Conservation (phyloP, 345 rosid species). For the Syzygium oleosum region DNA sequence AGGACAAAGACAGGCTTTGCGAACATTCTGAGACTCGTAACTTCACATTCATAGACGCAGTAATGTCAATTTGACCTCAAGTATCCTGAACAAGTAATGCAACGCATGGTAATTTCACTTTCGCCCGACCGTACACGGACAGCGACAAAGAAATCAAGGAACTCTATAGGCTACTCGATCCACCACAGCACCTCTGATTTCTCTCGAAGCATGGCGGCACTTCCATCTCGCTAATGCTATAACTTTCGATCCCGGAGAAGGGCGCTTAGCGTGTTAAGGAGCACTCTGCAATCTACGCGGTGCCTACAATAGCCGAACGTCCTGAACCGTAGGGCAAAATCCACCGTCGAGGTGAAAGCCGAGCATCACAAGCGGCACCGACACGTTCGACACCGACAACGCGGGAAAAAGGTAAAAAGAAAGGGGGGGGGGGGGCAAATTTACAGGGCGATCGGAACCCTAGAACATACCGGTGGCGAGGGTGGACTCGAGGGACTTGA, state of each 20-base stretch:
- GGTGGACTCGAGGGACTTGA: constrained; percentile 92
- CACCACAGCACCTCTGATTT: background rate
- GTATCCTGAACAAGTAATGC: background rate
- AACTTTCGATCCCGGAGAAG: background rate
- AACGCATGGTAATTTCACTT: background rate
- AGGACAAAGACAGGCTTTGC: background rate
- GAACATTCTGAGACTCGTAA: background rate
- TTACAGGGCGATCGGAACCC: constrained; percentile 5
- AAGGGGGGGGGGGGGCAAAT: too few relatives aligned
- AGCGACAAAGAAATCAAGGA: background rate
- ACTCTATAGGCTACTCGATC: background rate
- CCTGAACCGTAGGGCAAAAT: background rate
- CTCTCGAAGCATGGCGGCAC: background rate
- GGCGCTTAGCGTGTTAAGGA: background rate
- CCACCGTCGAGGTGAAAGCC: background rate
- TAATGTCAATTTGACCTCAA: background rate
- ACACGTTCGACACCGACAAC: background rate
- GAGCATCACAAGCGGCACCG: background rate
- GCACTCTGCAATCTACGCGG: background rate
- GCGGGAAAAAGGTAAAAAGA: too few relatives aligned
- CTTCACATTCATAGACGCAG: background rate
- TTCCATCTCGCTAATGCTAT: background rate
- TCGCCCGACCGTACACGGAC: background rate
- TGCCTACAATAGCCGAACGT: background rate
- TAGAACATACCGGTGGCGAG: constrained; percentile 60